Percentiles rank a stretch among this genome's conserved stretches.
These are phyloP conservation scores for Neonectria neomacrospora DNA, from an alignment of 2,329 filamentous ascomycete genomes.

Conservation along the genomic window DNA sequence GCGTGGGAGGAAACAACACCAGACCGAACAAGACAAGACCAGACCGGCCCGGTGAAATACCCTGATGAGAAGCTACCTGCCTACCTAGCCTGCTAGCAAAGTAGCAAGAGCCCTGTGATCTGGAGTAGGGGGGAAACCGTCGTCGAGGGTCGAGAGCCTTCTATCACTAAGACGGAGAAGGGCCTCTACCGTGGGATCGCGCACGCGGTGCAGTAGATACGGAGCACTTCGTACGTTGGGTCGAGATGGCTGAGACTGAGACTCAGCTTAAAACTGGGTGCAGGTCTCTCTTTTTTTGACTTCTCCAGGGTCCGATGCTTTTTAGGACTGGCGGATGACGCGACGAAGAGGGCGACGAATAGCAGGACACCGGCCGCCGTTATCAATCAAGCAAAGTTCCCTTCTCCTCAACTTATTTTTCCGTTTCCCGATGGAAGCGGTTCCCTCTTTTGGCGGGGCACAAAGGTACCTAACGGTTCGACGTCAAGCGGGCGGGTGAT, in stretches of 20 bases:
- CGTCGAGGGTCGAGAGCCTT: background rate
- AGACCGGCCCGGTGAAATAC: slow-evolving; percentile 25
- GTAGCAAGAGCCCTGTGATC: background rate
- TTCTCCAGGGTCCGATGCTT: slow-evolving; percentile 8
- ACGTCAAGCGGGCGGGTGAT: background rate
- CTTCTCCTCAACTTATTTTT: slow-evolving; percentile 21
- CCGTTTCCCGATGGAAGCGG: slow-evolving; percentile 8
- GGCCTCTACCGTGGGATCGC: too few relatives aligned
- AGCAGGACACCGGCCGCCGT: slow-evolving; percentile 22
- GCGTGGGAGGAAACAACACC: slow-evolving; percentile 26
- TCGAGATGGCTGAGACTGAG: background rate
- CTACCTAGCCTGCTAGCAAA: background rate
- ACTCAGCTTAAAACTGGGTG: background rate
- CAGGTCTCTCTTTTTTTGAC: background rate
- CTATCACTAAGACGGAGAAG: background rate
- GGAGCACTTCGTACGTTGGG: background rate
- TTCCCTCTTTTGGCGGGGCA: slow-evolving; percentile 30
- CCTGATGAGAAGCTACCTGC: slow-evolving; percentile 10
- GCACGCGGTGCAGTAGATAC: background rate
- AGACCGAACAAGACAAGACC: slow-evolving; percentile 19
- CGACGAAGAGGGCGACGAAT: slow-evolving; percentile 37
- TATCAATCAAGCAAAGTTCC: slow-evolving; percentile 37
- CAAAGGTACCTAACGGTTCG: slow-evolving; percentile 29
- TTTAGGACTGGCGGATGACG: slow-evolving; percentile 30
- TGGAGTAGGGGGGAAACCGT: background rate